Conservation (phyloP, 1,139 yeast genomes). For the Saccharomyces hybrid region DNA sequence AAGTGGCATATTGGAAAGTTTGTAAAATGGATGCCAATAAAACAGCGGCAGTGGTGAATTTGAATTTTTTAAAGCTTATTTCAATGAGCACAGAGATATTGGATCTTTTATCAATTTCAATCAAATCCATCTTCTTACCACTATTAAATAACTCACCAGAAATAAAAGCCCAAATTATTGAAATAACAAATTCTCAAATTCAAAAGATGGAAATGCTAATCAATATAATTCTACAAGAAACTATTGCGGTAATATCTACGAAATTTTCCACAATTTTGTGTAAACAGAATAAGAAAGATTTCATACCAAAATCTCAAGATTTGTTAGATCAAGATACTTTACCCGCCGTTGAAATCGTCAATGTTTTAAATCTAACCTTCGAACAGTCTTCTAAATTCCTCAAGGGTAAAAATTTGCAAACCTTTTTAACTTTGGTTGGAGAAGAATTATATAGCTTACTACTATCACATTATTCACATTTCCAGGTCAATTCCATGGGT, state of each 20-base stretch:
- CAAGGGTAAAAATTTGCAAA: conserved; percentile 46
- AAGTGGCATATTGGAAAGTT: conserved; percentile 49
- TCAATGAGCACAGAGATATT: conserved; percentile 56
- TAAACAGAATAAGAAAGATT: conserved; percentile 60
- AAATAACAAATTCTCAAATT: conserved; percentile 59
- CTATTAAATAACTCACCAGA: conserved; percentile 56
- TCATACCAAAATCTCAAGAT: conserved; percentile 43
- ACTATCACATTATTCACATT: conserved; percentile 68
- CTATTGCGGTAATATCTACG: conserved; percentile 44
- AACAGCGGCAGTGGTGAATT: conserved; percentile 34
- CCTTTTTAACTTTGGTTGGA: conserved; percentile 54
- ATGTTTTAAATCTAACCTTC: conserved; percentile 43
- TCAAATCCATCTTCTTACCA: conserved; percentile 65
- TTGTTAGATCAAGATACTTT: conserved; percentile 54
- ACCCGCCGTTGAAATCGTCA: conserved; percentile 58
- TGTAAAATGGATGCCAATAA: conserved; percentile 33
- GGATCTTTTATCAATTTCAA: conserved; percentile 59
- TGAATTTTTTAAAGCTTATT: conserved; percentile 42
- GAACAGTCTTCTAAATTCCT: conserved; percentile 35
- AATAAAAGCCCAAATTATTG: conserved; percentile 53
- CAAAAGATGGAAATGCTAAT: conserved; percentile 61
- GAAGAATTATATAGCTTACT: conserved; percentile 50
- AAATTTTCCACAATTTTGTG: conserved; percentile 44
- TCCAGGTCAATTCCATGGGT: conserved; percentile 71
- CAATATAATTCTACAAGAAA: conserved; percentile 55